Evolutionary conservation across 768 basidiomycete species (phyloP), one percentile per base, ranked within the genome.

Genomic region (Lepiota venenata): DNA sequence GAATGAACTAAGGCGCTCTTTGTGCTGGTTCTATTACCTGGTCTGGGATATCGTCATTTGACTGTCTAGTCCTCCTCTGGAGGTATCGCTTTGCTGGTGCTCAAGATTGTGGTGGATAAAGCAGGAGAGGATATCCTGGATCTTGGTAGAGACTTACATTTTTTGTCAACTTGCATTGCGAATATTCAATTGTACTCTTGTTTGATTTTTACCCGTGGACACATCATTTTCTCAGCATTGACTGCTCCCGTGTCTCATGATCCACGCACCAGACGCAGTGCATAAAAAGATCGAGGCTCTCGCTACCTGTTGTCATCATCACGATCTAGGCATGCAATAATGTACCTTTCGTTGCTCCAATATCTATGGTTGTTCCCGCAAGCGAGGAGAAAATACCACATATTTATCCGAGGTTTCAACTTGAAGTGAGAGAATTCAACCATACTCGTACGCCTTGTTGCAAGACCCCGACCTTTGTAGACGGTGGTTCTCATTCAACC

Each of bases 1-100:
- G 80, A 91, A 37, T 58, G 64, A 83, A 55, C 69, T 69, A 52
- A 73, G 70, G 73, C 68, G 66, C 66, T 56, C 32, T 25, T 62
- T 35, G 51, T 63, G 66, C 62, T 66, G 52, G 44, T 20, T 46
- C 41, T 39, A 8, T 18, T 14, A 16, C 45, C 45, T 46, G 11
- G 36, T 35, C 18, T 25, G 45, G 15, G 45, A 32, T 63, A 61
- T 63, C 64, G 68, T 78, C 69, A 74, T 60, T 76, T 72, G 68
- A 73, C 76, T 74, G 74, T 60, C 70, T 70, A 65, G 62, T 73
- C 66, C 66, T 70, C 69, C 73, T 58, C 57, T 55, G 74, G 85
- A 88, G 82, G 87, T 71, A 74, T 79, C 85, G 84, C 84, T 75
- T 76, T 65, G 84, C 83, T 81, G 86, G 79, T 65, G 76, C 86